A percentile compares a stretch with the other conserved stretches of the same genome.
phyloP scores from a whole-genome alignment of 2,329 filamentous ascomycete species.

The Bipolaris oryzae region DNA sequence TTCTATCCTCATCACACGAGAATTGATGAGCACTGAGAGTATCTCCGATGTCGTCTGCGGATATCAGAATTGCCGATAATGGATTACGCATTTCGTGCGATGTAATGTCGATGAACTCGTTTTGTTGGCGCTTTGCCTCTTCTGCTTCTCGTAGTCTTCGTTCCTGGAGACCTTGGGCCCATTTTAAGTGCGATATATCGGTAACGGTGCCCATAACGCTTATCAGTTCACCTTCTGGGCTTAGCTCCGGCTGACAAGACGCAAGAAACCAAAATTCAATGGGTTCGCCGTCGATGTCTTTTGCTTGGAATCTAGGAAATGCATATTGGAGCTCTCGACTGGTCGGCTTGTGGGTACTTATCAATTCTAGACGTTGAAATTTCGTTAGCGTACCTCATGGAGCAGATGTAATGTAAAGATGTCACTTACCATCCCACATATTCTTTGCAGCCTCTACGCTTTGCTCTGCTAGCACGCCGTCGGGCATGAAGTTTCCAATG shows the following conservation, averaged over 20 bases:
- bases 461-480: slow-evolving; percentile 49
- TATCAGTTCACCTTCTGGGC: slow-evolving; percentile 30
- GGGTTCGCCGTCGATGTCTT: slow-evolving; percentile 45
- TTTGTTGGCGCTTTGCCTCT: slow-evolving; percentile 43
- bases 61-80: slow-evolving; percentile 42
- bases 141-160: slow-evolving; percentile 37
- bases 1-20: slow-evolving; percentile 14
- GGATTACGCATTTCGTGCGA: slow-evolving; percentile 48
- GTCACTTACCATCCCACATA: slow-evolving; percentile 45
- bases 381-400: neutral
- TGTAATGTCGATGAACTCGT: slow-evolving; percentile 47
- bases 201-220: slow-evolving; percentile 41
- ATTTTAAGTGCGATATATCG: slow-evolving; percentile 45
- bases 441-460: slow-evolving; percentile 41
- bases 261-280: slow-evolving; percentile 56
- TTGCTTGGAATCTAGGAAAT: slow-evolving; percentile 37
- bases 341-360: slow-evolving; percentile 45
- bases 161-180: slow-evolving; percentile 44
- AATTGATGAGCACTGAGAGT: slow-evolving; percentile 31
- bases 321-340: slow-evolving; percentile 54
- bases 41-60: slow-evolving; percentile 41
- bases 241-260: slow-evolving; percentile 37
- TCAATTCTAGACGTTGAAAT: slow-evolving; percentile 25
- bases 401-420: neutral
- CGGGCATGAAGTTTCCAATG: slow-evolving; percentile 52